A percentile compares a stretch with the other conserved stretches of the same genome.
phyloP scores from a whole-genome alignment of 331 rosid species.

The Acacia pycnantha region DNA sequence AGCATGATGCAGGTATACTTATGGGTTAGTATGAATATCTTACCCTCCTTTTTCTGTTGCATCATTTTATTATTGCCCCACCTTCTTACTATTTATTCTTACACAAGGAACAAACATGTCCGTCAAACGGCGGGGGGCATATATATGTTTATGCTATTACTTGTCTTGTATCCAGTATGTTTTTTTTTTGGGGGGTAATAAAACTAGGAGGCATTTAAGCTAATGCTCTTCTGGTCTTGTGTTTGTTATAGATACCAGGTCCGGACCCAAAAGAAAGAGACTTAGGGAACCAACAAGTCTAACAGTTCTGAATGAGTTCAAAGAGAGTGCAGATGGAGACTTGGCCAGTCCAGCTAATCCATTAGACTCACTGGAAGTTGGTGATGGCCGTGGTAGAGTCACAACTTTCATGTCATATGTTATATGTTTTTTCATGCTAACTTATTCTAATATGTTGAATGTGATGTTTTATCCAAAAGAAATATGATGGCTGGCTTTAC shows the following conservation, averaged over 20 bases:
- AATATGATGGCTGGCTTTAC: too few species aligned
- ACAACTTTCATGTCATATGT: neutral
- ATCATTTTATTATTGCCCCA: neutral
- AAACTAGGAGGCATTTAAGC: neutral
- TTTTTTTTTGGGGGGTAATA: neutral
- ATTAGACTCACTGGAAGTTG: neutral
- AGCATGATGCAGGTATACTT: neutral
- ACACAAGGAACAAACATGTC: neutral
- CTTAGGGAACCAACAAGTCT: conserved; percentile 29
- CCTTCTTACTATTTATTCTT: neutral
- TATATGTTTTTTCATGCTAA: neutral
- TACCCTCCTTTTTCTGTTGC: neutral
- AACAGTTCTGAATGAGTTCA: conserved; percentile 16
- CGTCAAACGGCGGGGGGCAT: neutral
- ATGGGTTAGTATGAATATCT: neutral
- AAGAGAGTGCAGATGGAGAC: conserved; percentile 10
- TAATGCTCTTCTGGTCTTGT: neutral
- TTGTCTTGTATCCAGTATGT: neutral
- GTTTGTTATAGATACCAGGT: conserved; percentile 8
- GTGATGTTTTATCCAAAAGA: neutral
- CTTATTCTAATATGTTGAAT: neutral
- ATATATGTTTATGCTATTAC: neutral
- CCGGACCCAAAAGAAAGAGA: conserved; percentile 35
- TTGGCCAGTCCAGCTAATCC: neutral
- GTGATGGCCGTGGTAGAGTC: neutral